Evolutionary conservation across 345 rosid genomes (phyloP), one percentile per base, ranked within the genome.

Genomic region (Arabis hirsuta): DNA sequence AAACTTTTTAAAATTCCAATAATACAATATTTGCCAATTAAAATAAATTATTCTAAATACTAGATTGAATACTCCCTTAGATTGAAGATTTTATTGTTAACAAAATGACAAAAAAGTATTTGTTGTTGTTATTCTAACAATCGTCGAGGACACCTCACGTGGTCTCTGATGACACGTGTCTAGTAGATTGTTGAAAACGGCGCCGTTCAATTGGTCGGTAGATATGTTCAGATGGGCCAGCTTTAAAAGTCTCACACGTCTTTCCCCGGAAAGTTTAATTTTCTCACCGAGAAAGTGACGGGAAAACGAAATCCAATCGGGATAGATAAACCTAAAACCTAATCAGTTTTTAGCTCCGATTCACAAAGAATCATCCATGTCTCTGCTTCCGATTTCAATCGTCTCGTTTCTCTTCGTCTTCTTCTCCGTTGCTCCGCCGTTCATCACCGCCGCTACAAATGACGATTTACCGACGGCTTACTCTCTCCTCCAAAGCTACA

Each of bases 401-500:
- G 22, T 74, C 66, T 34, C 65, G 24, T 41, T 51, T 29, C 43
- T 83, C 71, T 20, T 79, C 73, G 36, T 80, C 62, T 26, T 82
- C 56, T 22, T 82, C 56, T 45, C 12, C 56, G 62, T 8, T 13
- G 55, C 10, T 58, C 64, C 62, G 80, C 70, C 76, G 19, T 69
- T 26, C 22, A 74, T 77, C 31, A 53, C 80, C 22, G 76, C 71
- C 53, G 22, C 32, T 20, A 13, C 55, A 11, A 32, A 51, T 41
- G 54, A 22, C 67, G 86, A 82, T 22, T 11, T 26, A 0, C 80
- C 62, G 6, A 59, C 93, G 31, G 90, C 86, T 4, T 95, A 95
- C 62, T 83, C 91, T n/a, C 22, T 83, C 72, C 85, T 95, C 36
- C 77, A 77, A 39, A 76, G 78, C 67, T 92, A 59, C 85, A 82